phyloP scores from a whole-genome alignment of 768 basidiomycete species.

The Exsudoporus frostii region DNA sequence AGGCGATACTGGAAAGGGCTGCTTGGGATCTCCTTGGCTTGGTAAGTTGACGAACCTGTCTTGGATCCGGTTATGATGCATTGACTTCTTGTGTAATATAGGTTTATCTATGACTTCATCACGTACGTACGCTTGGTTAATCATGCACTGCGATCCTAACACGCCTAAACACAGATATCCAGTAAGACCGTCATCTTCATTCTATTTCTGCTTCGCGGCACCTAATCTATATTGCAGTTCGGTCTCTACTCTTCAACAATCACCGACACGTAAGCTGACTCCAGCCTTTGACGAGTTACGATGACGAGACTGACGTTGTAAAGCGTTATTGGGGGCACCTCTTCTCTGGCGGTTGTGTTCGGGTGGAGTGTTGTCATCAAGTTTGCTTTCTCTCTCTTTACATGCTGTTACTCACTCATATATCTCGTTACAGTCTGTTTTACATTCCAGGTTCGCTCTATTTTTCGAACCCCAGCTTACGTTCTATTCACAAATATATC shows the following conservation, averaged over 20 bases:
- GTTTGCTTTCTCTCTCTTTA: constrained; percentile 37
- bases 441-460: constrained; percentile 53
- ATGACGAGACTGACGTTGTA: neutral
- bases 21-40: constrained; percentile 69
- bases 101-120: constrained; percentile 82
- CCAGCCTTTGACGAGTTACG: neutral
- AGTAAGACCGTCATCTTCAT: constrained; percentile 38
- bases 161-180: constrained; percentile 47
- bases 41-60: constrained; percentile 39
- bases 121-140: constrained; percentile 40
- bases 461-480: neutral
- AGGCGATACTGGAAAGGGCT: constrained; percentile 79
- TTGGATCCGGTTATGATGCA: neutral
- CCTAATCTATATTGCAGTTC: constrained; percentile 46
- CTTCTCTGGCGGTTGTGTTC: constrained; percentile 58
- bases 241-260: constrained; percentile 80
- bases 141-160: neutral
- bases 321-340: constrained; percentile 56
- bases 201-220: neutral
- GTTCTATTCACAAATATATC: constrained; percentile 3
- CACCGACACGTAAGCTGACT: constrained; percentile 50
- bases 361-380: constrained; percentile 88
- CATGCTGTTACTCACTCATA: constrained; percentile 6
- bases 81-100: constrained; percentile 18
- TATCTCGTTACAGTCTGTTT: constrained; percentile 42